A percentile compares a stretch with the other conserved stretches of the same genome.
Conservation (phyloP, 768 basidiomycete genomes). For the Saitozyma sp. region DNA sequence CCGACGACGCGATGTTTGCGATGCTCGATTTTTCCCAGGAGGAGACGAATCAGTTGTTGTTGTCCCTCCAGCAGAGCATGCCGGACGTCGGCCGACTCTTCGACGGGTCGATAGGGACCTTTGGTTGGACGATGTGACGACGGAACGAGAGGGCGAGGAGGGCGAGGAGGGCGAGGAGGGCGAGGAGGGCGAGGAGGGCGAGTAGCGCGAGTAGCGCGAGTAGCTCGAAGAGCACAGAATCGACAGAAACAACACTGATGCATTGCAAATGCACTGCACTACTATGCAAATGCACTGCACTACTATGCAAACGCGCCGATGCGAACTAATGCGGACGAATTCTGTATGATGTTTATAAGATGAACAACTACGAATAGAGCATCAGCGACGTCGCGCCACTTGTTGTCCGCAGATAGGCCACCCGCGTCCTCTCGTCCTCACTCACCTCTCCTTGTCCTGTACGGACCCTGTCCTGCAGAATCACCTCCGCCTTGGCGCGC, state of each 20-base stretch:
- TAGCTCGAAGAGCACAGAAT: neutral
- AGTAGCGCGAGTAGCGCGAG: neutral
- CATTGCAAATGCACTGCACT: neutral
- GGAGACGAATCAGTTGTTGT: conserved; percentile 12
- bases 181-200: no score
- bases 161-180: no score
- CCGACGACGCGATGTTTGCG: neutral
- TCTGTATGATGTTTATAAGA: no score
- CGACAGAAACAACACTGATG: neutral
- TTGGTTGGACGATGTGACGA: neutral
- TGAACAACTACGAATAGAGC: no score
- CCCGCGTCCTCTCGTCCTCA: neutral
- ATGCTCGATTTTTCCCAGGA: conserved; percentile 7
- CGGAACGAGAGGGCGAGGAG: no score
- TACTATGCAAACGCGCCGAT: neutral
- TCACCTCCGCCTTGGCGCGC: conserved; percentile 19
- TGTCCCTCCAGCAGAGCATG: conserved; percentile 14
- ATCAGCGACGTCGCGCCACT: no score
- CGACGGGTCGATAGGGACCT: conserved; percentile 17
- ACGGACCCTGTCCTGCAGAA: conserved; percentile 24
- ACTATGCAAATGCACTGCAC: neutral
- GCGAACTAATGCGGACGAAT: no score
- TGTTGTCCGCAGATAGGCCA: no score
- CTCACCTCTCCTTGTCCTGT: neutral
- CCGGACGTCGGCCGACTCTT: conserved; percentile 20